Conservation (phyloP, 2,329 filamentous ascomycete species). For the Pseudogymnoascus sp. region DNA sequence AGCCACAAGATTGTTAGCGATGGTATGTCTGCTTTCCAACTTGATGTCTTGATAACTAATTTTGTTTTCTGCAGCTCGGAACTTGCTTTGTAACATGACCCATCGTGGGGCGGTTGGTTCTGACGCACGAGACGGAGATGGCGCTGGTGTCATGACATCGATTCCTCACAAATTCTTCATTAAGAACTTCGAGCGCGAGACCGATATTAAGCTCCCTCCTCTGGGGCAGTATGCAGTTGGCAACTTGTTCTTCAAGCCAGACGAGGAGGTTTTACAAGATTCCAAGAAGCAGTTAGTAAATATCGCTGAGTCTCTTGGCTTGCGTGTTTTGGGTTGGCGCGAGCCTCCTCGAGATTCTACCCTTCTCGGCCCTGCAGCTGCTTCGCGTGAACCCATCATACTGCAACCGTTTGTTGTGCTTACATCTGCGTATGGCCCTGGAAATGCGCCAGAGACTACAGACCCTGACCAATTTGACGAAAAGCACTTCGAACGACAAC, state of each 20-base stretch:
- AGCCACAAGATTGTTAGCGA: conserved; percentile 99
- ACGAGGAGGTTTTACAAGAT: conserved; percentile 79
- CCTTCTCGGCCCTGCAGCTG: conserved; percentile 83
- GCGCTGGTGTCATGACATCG: conserved; percentile 98
- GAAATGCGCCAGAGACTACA: conserved; percentile 67
- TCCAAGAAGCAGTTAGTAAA: conserved; percentile 92
- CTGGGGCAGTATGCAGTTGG: conserved; percentile 92
- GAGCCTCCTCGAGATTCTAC: conserved; percentile 89
- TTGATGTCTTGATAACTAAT: conserved; percentile 26
- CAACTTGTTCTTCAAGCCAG: conserved; percentile 98
- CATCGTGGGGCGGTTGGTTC: conserved; percentile 97
- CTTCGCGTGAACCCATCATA: conserved; percentile 90
- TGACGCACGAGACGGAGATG: conserved; percentile 94
- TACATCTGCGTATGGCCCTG: conserved; percentile 73
- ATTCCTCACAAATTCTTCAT: conserved; percentile 98
- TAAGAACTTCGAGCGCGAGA: conserved; percentile 94
- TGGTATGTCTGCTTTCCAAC: conserved; percentile 51
- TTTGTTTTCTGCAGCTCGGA: conserved; percentile 54
- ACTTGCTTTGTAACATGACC: conserved; percentile 99
- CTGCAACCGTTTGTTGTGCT: conserved; percentile 93
- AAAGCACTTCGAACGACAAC: conserved; percentile 79
- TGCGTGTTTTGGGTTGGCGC: conserved; percentile 93
- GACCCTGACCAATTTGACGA: conserved; percentile 78
- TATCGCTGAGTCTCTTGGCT: conserved; percentile 75
- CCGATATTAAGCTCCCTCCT: conserved; percentile 77